Conservation (phyloP, 305 asterid genomes). For the Nicotiana rustica region DNA sequence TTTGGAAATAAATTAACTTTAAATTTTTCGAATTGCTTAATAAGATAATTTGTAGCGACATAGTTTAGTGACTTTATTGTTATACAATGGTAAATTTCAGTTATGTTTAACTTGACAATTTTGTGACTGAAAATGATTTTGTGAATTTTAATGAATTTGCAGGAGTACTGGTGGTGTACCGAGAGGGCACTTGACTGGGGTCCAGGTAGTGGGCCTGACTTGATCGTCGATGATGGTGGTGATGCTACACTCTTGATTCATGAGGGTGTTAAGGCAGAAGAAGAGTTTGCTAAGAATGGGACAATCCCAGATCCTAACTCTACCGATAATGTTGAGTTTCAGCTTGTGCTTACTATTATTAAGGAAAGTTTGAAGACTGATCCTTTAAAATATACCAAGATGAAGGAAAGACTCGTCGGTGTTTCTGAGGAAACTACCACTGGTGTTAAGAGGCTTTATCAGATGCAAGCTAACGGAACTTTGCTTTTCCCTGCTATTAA, state of each 20-base stretch:
- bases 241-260: conserved; percentile 69
- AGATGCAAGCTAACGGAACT: conserved; percentile 69
- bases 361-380: conserved; percentile 60
- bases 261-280: conserved; percentile 78
- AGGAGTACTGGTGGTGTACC: conserved; percentile 84
- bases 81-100: too few species aligned
- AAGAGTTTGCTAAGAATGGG: conserved; percentile 61
- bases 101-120: not conserved
- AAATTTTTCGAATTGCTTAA: too few species aligned
- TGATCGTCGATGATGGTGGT: conserved; percentile 79
- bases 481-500: conserved; percentile 74
- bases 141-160: conserved; percentile 16
- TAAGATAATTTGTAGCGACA: not conserved
- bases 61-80: not conserved
- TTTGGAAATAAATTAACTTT: too few species aligned
- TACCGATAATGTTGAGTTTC: conserved; percentile 72
- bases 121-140: too few species aligned
- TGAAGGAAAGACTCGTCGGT: conserved; percentile 77
- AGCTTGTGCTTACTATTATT: conserved; percentile 63
- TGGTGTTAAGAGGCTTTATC: conserved; percentile 77
- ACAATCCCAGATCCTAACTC: conserved; percentile 68
- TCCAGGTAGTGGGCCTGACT: conserved; percentile 72
- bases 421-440: conserved; percentile 85
- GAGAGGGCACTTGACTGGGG: conserved; percentile 77
- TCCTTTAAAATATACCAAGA: conserved; percentile 59